Conservation (phyloP, 2,329 filamentous ascomycete species). For the Phoma sp. region DNA sequence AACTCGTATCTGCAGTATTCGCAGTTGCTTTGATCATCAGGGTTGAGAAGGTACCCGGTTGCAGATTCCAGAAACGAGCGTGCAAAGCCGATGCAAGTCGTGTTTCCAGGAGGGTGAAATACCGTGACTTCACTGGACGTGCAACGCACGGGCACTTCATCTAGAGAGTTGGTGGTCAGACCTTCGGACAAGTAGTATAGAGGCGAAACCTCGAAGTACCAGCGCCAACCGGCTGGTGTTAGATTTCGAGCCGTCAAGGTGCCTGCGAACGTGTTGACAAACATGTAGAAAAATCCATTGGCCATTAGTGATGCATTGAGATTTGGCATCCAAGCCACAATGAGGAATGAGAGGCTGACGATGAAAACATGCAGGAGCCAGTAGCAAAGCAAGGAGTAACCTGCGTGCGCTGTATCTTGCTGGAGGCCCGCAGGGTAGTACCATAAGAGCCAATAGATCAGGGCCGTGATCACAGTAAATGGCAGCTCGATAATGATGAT, state of each 20-base stretch:
- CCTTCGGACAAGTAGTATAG: constrained; percentile 8
- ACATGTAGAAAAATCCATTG: constrained; percentile 9
- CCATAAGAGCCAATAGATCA: constrained; percentile 68
- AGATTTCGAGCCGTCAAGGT: constrained; percentile 1
- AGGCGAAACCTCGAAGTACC: constrained; percentile 5
- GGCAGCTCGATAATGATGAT: constrained; percentile 74
- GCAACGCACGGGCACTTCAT: constrained; percentile 1
- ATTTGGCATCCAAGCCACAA: constrained; percentile 9
- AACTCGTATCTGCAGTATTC: constrained; percentile 2
- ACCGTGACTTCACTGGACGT: constrained; percentile 1
- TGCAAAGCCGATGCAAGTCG: constrained; percentile 1
- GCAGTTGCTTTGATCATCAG: background rate
- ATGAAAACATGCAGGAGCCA: constrained; percentile 2
- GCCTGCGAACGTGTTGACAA: constrained; percentile 5
- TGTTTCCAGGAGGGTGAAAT: background rate
- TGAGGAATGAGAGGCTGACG: constrained; percentile 6
- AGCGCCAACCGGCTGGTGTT: constrained; percentile 3
- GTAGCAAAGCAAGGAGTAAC: background rate
- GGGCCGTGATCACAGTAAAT: constrained; percentile 64
- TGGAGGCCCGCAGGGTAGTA: constrained; percentile 60
- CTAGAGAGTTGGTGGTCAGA: constrained; percentile 5
- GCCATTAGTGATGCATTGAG: constrained; percentile 4
- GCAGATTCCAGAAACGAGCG: background rate
- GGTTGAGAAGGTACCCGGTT: constrained; percentile 2
- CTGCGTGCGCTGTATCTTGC: background rate